These are phyloP conservation scores for Paraphysoderma sedebokerense DNA, from an alignment of 371 early-diverging fungal genomes.

Conservation along the genomic window DNA sequence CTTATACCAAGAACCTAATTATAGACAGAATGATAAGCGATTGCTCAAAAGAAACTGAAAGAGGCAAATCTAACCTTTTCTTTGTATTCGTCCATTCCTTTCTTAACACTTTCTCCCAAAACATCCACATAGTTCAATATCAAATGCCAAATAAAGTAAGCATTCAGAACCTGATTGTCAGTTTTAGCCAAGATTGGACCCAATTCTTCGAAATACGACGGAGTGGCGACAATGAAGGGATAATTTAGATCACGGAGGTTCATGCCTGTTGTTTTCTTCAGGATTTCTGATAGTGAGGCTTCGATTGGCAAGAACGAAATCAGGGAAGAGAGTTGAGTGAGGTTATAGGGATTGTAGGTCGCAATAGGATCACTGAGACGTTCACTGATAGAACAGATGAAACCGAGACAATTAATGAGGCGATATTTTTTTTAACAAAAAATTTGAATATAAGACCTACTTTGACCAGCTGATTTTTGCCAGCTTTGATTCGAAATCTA, in stretches of 20 bases:
- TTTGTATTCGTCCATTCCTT: conserved; percentile 12
- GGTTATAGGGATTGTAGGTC: conserved; percentile 24
- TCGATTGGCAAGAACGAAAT: conserved; percentile 13
- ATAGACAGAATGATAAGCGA: no score
- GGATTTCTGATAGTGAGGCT: not conserved
- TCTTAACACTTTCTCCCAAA: conserved; percentile 13
- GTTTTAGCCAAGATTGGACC: conserved; percentile 14
- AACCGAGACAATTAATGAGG: no score
- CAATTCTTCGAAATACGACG: conserved; percentile 16
- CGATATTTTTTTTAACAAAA: not conserved
- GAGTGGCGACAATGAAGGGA: conserved; percentile 19
- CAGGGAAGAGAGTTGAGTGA: conserved; percentile 14
- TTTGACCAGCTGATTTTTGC: conserved; percentile 14
- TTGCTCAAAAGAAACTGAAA: no score
- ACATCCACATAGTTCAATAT: conserved; percentile 12
- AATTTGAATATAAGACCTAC: conserved; percentile 4
- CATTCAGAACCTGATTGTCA: conserved; percentile 12
- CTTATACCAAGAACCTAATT: conserved; percentile 21
- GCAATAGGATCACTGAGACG: conserved; percentile 23
- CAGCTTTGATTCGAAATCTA: conserved; percentile 27
- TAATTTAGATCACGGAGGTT: not conserved
- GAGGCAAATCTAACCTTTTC: no score
- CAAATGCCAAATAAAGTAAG: conserved; percentile 23
- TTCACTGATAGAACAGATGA: conserved; percentile 11
- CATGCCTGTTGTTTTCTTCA: not conserved